phyloP scores from a whole-genome alignment of 2,329 filamentous ascomycete genomes.

The Colletotrichum costaricense region DNA sequence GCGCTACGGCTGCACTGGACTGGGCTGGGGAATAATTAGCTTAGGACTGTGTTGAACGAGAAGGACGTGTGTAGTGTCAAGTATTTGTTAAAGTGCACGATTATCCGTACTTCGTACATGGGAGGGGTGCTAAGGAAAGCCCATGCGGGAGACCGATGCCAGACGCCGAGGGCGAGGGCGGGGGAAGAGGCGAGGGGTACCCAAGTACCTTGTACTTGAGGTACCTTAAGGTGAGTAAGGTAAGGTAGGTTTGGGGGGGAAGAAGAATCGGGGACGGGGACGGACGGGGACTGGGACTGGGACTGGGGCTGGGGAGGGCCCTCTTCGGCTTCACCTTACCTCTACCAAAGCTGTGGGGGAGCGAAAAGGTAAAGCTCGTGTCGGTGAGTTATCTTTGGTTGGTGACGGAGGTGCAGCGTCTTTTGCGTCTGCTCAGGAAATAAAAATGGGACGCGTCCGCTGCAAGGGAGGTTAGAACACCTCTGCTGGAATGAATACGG shows the following conservation, averaged over 20 bases:
- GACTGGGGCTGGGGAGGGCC: constrained; percentile 18
- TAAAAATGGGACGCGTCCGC: not conserved
- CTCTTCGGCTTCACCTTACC: not conserved
- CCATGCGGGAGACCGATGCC: constrained; percentile 28
- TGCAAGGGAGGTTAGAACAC: constrained; percentile 7
- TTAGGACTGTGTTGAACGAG: constrained; percentile 25
- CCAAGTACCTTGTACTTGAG: constrained; percentile 9
- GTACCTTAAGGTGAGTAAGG: too few relatives aligned
- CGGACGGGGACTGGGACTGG: not conserved
- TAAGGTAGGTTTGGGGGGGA: not conserved
- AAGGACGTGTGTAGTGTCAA: not conserved
- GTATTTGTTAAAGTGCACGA: constrained; percentile 7
- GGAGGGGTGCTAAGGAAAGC: constrained; percentile 17
- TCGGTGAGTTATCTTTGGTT: not conserved
- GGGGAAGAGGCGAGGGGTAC: constrained; percentile 9
- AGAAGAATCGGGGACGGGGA: not conserved
- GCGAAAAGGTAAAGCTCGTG: not conserved
- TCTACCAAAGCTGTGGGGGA: not conserved
- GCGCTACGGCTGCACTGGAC: constrained; percentile 20
- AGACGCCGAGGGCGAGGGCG: constrained; percentile 7
- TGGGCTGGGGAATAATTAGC: constrained; percentile 33
- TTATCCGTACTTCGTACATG: not conserved
- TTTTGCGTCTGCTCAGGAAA: not conserved
- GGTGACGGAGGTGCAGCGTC: not conserved
- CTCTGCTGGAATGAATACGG: not conserved